These are phyloP conservation scores for Azolla pinnata DNA, from an alignment of 75 land plant species.

Conservation along the genomic window DNA sequence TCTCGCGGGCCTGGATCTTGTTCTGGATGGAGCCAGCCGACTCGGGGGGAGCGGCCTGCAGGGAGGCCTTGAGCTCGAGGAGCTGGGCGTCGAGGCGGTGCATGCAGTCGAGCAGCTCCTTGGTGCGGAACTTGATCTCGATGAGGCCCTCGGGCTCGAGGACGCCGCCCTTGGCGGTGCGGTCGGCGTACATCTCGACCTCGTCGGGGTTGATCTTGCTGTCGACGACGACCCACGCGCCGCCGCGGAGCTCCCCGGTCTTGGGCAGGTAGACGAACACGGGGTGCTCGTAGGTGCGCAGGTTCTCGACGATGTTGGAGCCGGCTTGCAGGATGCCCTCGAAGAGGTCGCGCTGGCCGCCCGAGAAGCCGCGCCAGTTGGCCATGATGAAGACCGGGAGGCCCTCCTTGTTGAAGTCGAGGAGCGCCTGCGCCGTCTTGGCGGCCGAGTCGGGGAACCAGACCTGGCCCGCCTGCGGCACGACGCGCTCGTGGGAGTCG, in stretches of 20 bases:
- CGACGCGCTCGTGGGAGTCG: slow-evolving; percentile 89
- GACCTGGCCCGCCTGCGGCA: slow-evolving; percentile 99
- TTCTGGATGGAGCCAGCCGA: slow-evolving; percentile 35
- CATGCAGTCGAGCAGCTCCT: slow-evolving; percentile 86
- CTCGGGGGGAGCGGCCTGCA: slow-evolving; percentile 28
- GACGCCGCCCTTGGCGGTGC: slow-evolving; percentile 82
- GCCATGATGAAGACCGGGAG: slow-evolving; percentile 95
- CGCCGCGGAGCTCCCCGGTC: slow-evolving; percentile 92
- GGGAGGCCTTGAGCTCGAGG: slow-evolving; percentile 34
- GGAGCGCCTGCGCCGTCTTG: slow-evolving; percentile 82
- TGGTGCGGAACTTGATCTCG: slow-evolving; percentile 85
- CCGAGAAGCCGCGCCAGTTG: slow-evolving; percentile 98
- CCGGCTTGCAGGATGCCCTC: slow-evolving; percentile 98
- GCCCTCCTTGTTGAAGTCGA: slow-evolving; percentile 92
- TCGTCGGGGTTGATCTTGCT: slow-evolving; percentile 88
- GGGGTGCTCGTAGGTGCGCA: slow-evolving; percentile 85
- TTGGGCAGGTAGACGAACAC: slow-evolving; percentile 91
- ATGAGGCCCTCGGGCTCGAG: slow-evolving; percentile 96
- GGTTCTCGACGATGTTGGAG: slow-evolving; percentile 92
- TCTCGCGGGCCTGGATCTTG: slow-evolving; percentile 63
- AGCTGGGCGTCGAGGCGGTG: slow-evolving; percentile 69
- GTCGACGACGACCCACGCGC: slow-evolving; percentile 99
- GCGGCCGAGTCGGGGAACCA: slow-evolving; percentile 99
- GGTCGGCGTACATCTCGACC: slow-evolving; percentile 94
- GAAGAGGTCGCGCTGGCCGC: slow-evolving; percentile 94